Percentiles rank a stretch among this genome's conserved stretches.
Evolutionary conservation across 441 rosid genomes (phyloP).

Genomic region (Brassica hybrid): DNA sequence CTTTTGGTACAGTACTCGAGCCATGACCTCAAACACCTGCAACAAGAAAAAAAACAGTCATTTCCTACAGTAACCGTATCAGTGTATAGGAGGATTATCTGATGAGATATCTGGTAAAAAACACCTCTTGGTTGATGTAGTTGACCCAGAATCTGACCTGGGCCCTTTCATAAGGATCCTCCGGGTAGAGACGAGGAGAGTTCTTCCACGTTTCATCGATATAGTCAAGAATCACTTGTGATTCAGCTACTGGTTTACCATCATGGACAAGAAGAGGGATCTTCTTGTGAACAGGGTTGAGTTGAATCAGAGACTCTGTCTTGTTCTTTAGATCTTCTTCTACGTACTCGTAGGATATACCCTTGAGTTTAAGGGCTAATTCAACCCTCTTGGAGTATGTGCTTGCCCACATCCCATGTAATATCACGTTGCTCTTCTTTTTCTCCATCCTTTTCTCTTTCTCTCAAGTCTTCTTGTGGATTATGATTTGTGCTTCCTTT

Average conservation of each 20-base stretch:
- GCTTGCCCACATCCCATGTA: slow-evolving; percentile 50
- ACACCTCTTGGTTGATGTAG: slow-evolving; percentile 47
- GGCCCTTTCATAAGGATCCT: slow-evolving; percentile 48
- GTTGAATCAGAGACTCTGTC: slow-evolving; percentile 43
- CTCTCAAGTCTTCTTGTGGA: background rate
- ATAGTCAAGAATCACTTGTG: slow-evolving; percentile 57
- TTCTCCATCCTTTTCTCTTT: slow-evolving; percentile 25
- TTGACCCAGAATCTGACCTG: slow-evolving; percentile 49
- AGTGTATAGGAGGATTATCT: background rate
- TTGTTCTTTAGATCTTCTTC: slow-evolving; percentile 56
- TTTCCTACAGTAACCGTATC: background rate
- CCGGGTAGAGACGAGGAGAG: slow-evolving; percentile 44
- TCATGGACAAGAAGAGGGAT: slow-evolving; percentile 52
- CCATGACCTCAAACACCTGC: slow-evolving; percentile 33
- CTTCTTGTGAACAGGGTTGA: slow-evolving; percentile 56
- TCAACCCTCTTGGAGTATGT: slow-evolving; percentile 43
- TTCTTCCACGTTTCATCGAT: slow-evolving; percentile 53
- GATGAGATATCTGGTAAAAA: background rate
- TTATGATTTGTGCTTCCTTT: background rate
- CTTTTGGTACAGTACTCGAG: slow-evolving; percentile 23
- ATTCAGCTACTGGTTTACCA: slow-evolving; percentile 51
- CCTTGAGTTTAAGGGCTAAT: slow-evolving; percentile 56
- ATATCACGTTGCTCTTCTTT: slow-evolving; percentile 27
- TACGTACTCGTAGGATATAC: slow-evolving; percentile 41
- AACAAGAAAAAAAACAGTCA: slow-evolving; percentile 2